These are phyloP conservation scores for Aspergillus haitiensis DNA, from an alignment of 495 filamentous ascomycete species.

Conservation along the genomic window DNA sequence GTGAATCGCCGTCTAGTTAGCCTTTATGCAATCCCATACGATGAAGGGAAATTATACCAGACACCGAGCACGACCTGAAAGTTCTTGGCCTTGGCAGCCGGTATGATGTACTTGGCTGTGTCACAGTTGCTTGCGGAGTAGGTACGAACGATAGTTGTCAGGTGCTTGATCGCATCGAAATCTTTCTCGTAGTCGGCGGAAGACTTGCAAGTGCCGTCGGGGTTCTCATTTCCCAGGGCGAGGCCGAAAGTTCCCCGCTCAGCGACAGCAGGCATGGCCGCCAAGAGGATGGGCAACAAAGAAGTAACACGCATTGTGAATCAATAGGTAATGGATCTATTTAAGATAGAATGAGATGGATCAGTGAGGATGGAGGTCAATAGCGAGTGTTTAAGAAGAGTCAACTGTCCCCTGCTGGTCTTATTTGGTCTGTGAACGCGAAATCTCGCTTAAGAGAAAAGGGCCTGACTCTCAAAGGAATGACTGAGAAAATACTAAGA, in stretches of 20 bases:
- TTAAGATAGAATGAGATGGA: constrained; percentile 8
- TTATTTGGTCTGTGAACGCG: background rate
- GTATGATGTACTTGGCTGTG: constrained; percentile 64
- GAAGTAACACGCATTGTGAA: constrained; percentile 47
- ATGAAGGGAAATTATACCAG: constrained; percentile 52
- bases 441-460: background rate
- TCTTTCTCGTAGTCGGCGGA: constrained; percentile 64
- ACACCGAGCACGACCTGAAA: constrained; percentile 76
- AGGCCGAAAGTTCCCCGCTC: constrained; percentile 50
- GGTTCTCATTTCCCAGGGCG: constrained; percentile 49
- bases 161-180: constrained; percentile 58
- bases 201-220: constrained; percentile 64
- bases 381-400: background rate
- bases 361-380: background rate
- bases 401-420: background rate
- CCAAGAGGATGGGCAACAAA: constrained; percentile 42
- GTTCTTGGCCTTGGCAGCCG: constrained; percentile 67
- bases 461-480: background rate
- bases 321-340: background rate
- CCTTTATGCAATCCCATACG: background rate
- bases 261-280: constrained; percentile 43
- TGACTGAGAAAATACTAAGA: background rate
- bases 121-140: constrained; percentile 68
- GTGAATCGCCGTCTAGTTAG: constrained; percentile 3
- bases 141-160: constrained; percentile 63